phyloP scores from a whole-genome alignment of 2,329 filamentous ascomycete species.

The Pseudogymnoascus pannorum region DNA sequence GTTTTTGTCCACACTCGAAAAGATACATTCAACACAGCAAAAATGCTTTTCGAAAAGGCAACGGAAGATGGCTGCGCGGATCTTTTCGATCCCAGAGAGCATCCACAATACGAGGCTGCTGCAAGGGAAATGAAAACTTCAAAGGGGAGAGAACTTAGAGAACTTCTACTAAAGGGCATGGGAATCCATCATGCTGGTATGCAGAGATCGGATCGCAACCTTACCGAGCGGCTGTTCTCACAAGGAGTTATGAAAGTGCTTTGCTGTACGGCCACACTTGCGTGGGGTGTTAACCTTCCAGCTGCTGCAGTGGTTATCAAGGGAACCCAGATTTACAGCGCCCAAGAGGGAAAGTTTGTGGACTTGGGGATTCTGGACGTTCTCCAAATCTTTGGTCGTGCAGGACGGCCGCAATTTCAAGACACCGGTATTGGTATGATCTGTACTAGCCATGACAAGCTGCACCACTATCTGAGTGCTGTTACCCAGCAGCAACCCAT shows the following conservation, averaged over 20 bases:
- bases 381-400: constrained; percentile 95
- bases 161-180: constrained; percentile 82
- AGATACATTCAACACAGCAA: constrained; percentile 84
- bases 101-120: constrained; percentile 74
- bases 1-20: constrained; percentile 97
- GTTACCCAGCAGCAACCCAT: constrained; percentile 96
- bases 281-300: constrained; percentile 97
- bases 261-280: constrained; percentile 94
- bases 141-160: constrained; percentile 78
- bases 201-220: constrained; percentile 85
- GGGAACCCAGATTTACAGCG: constrained; percentile 93
- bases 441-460: constrained; percentile 88
- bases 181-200: constrained; percentile 97
- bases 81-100: constrained; percentile 72
- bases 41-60: constrained; percentile 79
- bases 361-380: constrained; percentile 96
- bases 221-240: constrained; percentile 88
- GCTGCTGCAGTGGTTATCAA: constrained; percentile 97
- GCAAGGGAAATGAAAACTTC: constrained; percentile 78
- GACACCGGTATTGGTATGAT: constrained; percentile 98
- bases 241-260: constrained; percentile 94
- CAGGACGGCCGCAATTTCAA: constrained; percentile 94
- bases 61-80: constrained; percentile 71
- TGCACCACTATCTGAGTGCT: constrained; percentile 83
- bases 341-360: constrained; percentile 92